Evolutionary conservation across 108 stramenopile species (phyloP).

Genomic region (Pseudonitzschia multistriata): DNA sequence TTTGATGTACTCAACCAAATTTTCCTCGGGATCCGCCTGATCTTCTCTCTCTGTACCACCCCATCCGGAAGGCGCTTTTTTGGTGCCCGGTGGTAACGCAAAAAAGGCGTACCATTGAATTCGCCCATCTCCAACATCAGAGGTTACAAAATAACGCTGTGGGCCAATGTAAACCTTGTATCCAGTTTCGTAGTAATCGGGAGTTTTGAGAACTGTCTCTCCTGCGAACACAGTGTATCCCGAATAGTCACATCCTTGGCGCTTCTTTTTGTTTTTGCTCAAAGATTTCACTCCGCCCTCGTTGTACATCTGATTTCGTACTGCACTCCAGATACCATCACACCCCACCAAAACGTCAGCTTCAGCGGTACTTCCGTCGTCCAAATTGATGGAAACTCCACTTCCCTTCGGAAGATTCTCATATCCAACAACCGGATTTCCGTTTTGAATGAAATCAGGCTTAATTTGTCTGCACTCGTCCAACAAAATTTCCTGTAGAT

Average conservation of each 20-base stretch:
- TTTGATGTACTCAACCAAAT: conserved; percentile 91
- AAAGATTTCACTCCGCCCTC: conserved; percentile 80
- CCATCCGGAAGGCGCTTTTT: conserved; percentile 86
- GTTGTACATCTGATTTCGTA: conserved; percentile 94
- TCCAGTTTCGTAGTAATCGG: conserved; percentile 93
- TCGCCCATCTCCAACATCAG: conserved; percentile 93
- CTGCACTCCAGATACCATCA: conserved; percentile 96
- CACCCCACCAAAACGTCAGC: conserved; percentile 91
- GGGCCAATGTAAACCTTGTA: conserved; percentile 98
- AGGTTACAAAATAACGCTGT: conserved; percentile 94
- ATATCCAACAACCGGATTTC: conserved; percentile 77
- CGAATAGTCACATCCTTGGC: conserved; percentile 89
- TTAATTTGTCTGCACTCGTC: conserved; percentile 89
- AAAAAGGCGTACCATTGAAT: conserved; percentile 99
- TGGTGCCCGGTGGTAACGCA: conserved; percentile 94
- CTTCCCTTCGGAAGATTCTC: conserved; percentile 65
- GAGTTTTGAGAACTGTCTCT: conserved; percentile 83
- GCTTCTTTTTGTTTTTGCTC: conserved; percentile 40
- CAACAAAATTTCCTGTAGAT: conserved; percentile 94
- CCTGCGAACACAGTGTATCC: conserved; percentile 98
- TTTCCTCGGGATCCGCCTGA: conserved; percentile 75
- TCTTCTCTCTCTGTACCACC: conserved; percentile 67
- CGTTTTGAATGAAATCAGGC: conserved; percentile 79
- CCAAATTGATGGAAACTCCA: conserved; percentile 82
- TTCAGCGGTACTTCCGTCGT: conserved; percentile 71